Percentiles rank a stretch among this genome's conserved stretches.
phyloP scores from a whole-genome alignment of 2,329 filamentous ascomycete genomes.

The Fusarium setosum region DNA sequence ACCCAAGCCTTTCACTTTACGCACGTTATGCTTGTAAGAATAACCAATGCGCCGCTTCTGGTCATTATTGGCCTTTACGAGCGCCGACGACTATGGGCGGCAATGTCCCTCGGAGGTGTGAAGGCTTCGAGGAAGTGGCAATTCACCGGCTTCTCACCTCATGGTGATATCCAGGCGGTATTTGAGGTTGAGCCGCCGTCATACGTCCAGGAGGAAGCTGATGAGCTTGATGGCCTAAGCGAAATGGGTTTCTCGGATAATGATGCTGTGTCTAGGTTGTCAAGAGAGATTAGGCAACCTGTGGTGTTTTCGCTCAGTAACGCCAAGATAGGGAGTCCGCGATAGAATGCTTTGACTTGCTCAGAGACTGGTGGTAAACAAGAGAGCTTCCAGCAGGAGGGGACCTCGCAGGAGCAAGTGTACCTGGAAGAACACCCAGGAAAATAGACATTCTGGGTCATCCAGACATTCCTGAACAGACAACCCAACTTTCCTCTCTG shows the following conservation, averaged over 20 bases:
- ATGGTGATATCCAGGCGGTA: slow-evolving; percentile 69
- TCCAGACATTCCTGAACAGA: too few species aligned
- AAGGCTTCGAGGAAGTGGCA: slow-evolving; percentile 42
- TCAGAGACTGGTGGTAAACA: too few species aligned
- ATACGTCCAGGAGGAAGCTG: slow-evolving; percentile 4
- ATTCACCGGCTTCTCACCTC: slow-evolving; percentile 62
- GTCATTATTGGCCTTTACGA: slow-evolving; percentile 70
- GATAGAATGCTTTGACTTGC: too few species aligned
- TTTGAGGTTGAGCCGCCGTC: slow-evolving; percentile 68
- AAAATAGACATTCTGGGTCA: too few species aligned
- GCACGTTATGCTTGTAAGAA: slow-evolving; percentile 71
- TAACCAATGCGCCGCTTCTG: slow-evolving; percentile 71
- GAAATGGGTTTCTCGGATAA: slow-evolving; percentile 24
- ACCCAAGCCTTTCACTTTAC: slow-evolving; percentile 75
- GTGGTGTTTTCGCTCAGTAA: slow-evolving; percentile 12
- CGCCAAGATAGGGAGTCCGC: background rate
- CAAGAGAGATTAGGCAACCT: slow-evolving; percentile 2
- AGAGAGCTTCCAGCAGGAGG: too few species aligned
- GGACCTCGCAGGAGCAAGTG: too few species aligned
- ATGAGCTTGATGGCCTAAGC: slow-evolving; percentile 15
- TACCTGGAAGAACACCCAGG: too few species aligned
- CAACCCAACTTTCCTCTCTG: too few species aligned
- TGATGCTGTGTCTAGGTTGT: slow-evolving; percentile 11
- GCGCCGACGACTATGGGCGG: slow-evolving; percentile 49
- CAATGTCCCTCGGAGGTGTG: background rate